Evolutionary conservation across 148 eudicot species (phyloP).

Genomic region (Tetragonia tetragonoides): DNA sequence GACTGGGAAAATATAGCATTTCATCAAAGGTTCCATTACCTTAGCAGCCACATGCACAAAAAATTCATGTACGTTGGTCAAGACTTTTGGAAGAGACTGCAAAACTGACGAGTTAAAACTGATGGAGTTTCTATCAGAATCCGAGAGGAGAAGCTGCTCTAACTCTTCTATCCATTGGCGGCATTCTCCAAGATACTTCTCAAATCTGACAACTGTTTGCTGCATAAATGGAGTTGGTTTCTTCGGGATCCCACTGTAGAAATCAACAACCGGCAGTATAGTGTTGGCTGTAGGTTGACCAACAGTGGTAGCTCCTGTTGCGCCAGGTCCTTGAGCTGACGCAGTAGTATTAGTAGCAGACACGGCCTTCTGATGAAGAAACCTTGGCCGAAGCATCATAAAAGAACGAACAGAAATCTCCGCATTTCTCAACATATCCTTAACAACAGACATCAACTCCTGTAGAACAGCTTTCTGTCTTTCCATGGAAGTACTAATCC

Average conservation of each 20-base stretch:
- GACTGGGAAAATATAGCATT: background rate
- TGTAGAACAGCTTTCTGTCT: constrained; percentile 77
- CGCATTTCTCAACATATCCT: constrained; percentile 82
- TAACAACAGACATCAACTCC: constrained; percentile 66
- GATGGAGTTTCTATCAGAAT: constrained; percentile 56
- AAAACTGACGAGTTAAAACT: constrained; percentile 57
- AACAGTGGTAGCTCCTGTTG: constrained; percentile 28
- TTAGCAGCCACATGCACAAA: constrained; percentile 97
- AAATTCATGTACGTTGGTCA: constrained; percentile 87
- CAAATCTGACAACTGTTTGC: constrained; percentile 83
- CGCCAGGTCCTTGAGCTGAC: constrained; percentile 56
- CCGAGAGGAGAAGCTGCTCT: constrained; percentile 76
- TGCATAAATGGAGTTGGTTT: constrained; percentile 86
- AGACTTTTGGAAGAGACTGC: constrained; percentile 92
- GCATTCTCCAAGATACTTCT: constrained; percentile 73
- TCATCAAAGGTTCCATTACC: constrained; percentile 38
- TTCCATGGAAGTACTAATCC: constrained; percentile 76
- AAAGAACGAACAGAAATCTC: constrained; percentile 87
- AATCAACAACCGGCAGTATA: constrained; percentile 58
- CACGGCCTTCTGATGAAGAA: constrained; percentile 59
- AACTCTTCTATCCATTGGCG: constrained; percentile 94
- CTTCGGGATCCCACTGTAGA: constrained; percentile 80
- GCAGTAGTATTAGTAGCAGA: constrained; percentile 45
- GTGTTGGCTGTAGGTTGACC: constrained; percentile 49
- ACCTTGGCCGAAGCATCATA: constrained; percentile 87